phyloP scores from a whole-genome alignment of 768 basidiomycete genomes.

The Tricholoma flavovirens region DNA sequence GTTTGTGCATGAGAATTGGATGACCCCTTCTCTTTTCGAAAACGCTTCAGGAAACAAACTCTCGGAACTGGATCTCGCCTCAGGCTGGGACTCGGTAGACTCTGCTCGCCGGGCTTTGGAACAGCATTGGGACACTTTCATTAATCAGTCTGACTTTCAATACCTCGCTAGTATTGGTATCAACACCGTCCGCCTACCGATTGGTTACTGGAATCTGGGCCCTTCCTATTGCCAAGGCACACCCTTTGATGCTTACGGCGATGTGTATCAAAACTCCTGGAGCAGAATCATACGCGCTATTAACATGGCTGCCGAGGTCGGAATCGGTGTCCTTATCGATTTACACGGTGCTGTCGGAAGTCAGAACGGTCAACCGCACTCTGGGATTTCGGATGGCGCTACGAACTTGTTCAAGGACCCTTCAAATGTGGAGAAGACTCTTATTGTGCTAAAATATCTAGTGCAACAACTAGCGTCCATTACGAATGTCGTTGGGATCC shows the following conservation, averaged over 20 bases:
- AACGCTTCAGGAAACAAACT: slow-evolving; percentile 46
- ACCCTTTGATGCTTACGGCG: slow-evolving; percentile 48
- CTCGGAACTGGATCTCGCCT: slow-evolving; percentile 64
- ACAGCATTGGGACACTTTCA: slow-evolving; percentile 73
- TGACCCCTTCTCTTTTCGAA: slow-evolving; percentile 59
- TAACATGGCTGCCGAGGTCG: slow-evolving; percentile 47
- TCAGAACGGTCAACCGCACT: slow-evolving; percentile 69
- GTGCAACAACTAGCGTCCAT: slow-evolving; percentile 33
- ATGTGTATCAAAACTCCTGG: slow-evolving; percentile 66
- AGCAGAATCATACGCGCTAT: slow-evolving; percentile 55
- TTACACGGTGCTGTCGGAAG: slow-evolving; percentile 73
- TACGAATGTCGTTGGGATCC: slow-evolving; percentile 55
- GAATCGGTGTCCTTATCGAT: slow-evolving; percentile 67
- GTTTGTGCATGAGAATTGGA: slow-evolving; percentile 75
- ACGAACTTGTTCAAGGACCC: slow-evolving; percentile 41
- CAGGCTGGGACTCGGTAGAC: slow-evolving; percentile 45
- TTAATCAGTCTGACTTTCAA: slow-evolving; percentile 57
- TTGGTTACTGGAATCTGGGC: slow-evolving; percentile 61
- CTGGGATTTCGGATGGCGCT: slow-evolving; percentile 52
- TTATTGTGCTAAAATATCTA: slow-evolving; percentile 44
- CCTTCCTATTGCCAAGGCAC: slow-evolving; percentile 55
- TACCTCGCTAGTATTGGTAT: slow-evolving; percentile 63
- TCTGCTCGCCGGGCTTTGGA: slow-evolving; percentile 51
- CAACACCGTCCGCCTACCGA: slow-evolving; percentile 60
- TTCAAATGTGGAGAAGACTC: slow-evolving; percentile 45